Evolutionary conservation across 495 filamentous ascomycete genomes (phyloP).

Genomic region (Podospora fimiseda): DNA sequence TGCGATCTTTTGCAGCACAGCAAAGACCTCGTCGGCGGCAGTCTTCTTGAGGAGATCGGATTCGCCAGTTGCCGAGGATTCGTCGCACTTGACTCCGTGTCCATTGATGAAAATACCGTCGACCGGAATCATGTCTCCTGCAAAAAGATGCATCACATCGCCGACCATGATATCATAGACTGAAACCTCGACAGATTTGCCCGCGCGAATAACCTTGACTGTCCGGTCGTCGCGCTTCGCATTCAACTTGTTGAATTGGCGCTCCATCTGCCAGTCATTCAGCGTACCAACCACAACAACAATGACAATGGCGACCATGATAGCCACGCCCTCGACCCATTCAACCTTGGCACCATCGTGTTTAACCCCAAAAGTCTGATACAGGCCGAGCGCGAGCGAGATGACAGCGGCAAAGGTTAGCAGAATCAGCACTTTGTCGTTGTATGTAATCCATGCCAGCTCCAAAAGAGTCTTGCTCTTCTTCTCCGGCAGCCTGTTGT

Average conservation of each 20-base stretch:
- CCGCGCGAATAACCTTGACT: constrained; percentile 73
- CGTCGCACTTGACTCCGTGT: constrained; percentile 72
- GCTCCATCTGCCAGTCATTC: constrained; percentile 76
- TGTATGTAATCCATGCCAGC: constrained; percentile 78
- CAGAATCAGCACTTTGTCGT: constrained; percentile 77
- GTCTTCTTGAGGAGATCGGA: constrained; percentile 73
- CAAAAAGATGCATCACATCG: constrained; percentile 66
- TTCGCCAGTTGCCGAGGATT: constrained; percentile 79
- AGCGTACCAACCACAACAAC: constrained; percentile 67
- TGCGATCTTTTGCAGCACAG: constrained; percentile 57
- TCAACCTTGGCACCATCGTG: constrained; percentile 53
- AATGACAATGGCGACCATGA: constrained; percentile 68
- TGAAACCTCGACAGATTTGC: constrained; percentile 63
- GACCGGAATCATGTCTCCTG: constrained; percentile 68
- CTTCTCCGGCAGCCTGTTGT: constrained; percentile 69
- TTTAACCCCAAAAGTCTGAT: constrained; percentile 50
- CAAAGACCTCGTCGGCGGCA: constrained; percentile 68
- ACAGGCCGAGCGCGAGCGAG: constrained; percentile 69
- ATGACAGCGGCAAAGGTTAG: constrained; percentile 65
- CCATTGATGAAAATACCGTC: constrained; percentile 68
- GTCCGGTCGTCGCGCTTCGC: constrained; percentile 72
- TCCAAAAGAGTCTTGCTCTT: constrained; percentile 65
- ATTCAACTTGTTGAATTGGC: constrained; percentile 75
- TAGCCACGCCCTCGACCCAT: constrained; percentile 77
- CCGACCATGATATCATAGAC: constrained; percentile 67